Evolutionary conservation across 2,329 filamentous ascomycete genomes (phyloP), one percentile per base, ranked within the genome.

Genomic region (Onygena corvina): DNA sequence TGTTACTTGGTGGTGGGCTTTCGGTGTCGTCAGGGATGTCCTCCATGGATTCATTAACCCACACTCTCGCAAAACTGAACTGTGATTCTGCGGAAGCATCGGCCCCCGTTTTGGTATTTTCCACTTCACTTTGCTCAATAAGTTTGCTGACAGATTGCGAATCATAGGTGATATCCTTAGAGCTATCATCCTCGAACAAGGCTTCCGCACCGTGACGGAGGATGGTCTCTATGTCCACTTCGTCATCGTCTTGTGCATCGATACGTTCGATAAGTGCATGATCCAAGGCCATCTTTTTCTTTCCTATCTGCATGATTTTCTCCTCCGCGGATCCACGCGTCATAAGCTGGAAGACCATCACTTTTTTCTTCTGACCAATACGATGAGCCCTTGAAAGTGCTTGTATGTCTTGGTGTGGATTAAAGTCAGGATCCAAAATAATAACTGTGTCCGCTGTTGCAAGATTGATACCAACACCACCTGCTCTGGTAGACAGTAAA

Each of bases 391-490:
- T 81, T 25, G 90, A 94, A 25, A 98, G 75, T 0, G 92, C 92
- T 64, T 98, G 92, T 34, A 98, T 84, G 60, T 98, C 93, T 66
- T 98, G 92, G 61, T 98, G 92, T 0, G 92, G 92, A 54, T 98
- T 98, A 72, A 94, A 96, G 61, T 98, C 92, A 0, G 87, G 87
- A 59, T 98, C 89, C 56, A 96, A 80, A 56, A 98, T 95, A 56
- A 98, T 95, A 53, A 98, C 93, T 0, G 92, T 98, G 61, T 98
- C 92, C 2, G 92, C 92, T 5, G 89, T 94, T 0, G 92, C 92
- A 49, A 98, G 75, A 61, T 98, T 98, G 71, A 98, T 98, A 12
- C 92, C 93, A 0, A 98, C 90, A 59, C 93, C 92, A 48, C 92
- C 92, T 14, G 93, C 89, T 54, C 92, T 82, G 2, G 93, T 98